phyloP scores from a whole-genome alignment of 805 yeast species.

The Ogataea naganishii region DNA sequence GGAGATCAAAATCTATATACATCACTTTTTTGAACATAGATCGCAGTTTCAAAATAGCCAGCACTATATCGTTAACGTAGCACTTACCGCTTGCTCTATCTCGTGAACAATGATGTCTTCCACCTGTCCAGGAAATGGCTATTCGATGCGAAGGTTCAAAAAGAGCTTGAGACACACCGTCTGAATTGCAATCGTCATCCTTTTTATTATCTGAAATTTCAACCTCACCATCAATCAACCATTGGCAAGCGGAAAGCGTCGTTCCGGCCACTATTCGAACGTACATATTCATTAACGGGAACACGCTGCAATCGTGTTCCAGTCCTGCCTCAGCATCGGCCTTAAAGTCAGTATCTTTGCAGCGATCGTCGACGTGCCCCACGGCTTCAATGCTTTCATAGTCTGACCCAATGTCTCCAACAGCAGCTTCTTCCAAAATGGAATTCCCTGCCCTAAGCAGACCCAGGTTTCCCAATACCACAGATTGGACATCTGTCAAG shows the following conservation, averaged over 20 bases:
- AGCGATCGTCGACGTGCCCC: no score
- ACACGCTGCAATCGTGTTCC: slow-evolving; percentile 55
- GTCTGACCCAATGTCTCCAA: no score
- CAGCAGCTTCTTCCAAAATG: no score
- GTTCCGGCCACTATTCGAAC: slow-evolving; percentile 46
- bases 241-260: slow-evolving; percentile 39
- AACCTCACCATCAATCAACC: slow-evolving; percentile 20
- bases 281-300: slow-evolving; percentile 44
- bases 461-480: no score
- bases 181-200: no score
- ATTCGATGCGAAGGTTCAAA: slow-evolving; percentile 20
- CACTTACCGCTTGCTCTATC: slow-evolving; percentile 61
- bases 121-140: slow-evolving; percentile 72
- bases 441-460: no score
- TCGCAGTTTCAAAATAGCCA: slow-evolving; percentile 46
- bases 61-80: slow-evolving; percentile 59
- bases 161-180: no score
- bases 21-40: slow-evolving; percentile 35
- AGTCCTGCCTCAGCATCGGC: no score
- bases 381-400: no score
- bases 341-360: no score
- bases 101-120: slow-evolving; percentile 60
- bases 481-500: no score
- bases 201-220: slow-evolving; percentile 1
- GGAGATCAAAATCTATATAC: slow-evolving; percentile 67